Conservation (phyloP, 2,329 filamentous ascomycete genomes). For the Emmonsiellopsis sp. region DNA sequence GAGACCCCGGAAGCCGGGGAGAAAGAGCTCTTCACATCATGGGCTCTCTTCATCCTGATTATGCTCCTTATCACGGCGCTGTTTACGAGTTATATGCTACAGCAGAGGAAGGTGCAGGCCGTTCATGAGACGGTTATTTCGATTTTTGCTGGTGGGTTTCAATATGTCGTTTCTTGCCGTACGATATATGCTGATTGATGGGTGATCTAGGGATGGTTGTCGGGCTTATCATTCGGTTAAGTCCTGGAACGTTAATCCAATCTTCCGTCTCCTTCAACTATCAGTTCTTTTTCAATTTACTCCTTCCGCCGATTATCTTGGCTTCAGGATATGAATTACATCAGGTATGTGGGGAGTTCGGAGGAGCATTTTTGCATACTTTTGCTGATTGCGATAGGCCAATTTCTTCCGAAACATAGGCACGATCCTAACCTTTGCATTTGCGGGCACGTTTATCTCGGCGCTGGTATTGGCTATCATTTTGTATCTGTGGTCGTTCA, state of each 20-base stretch:
- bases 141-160: constrained; percentile 73
- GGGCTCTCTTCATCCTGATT: constrained; percentile 95
- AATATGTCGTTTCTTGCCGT: not conserved
- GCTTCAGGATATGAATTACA: constrained; percentile 96
- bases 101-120: constrained; percentile 93
- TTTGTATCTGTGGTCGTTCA: constrained; percentile 77
- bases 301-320: constrained; percentile 96
- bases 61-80: constrained; percentile 87
- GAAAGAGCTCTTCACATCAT: constrained; percentile 92
- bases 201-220: constrained; percentile 73
- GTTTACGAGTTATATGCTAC: constrained; percentile 93
- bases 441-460: constrained; percentile 93
- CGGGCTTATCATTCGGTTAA: constrained; percentile 76
- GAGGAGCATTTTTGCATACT: not conserved
- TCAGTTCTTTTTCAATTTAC: constrained; percentile 98
- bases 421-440: constrained; percentile 93
- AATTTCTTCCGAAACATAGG: constrained; percentile 99
- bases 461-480: constrained; percentile 88
- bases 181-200: not conserved
- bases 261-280: constrained; percentile 94
- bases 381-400: constrained; percentile 39
- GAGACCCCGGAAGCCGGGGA: constrained; percentile 70
- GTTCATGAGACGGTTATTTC: constrained; percentile 97
- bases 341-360: constrained; percentile 45
- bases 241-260: constrained; percentile 72